A percentile compares a stretch with the other conserved stretches of the same genome.
phyloP scores from a whole-genome alignment of 495 filamentous ascomycete genomes.

The Pseudoneurospora amorphoporcata region DNA sequence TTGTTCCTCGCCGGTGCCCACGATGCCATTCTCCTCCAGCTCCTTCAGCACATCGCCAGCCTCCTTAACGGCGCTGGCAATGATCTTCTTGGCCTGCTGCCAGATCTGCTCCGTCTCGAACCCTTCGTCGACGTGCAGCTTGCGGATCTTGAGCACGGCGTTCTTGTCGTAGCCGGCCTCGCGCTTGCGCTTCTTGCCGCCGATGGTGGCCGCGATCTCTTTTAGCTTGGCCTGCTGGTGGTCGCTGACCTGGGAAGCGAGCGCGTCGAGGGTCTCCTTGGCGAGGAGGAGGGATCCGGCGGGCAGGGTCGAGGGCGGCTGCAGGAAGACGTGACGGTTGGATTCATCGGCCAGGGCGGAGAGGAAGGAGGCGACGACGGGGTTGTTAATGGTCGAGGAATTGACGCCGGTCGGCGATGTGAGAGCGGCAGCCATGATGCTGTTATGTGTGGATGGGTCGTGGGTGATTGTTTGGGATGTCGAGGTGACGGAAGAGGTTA shows the following conservation, averaged over 20 bases:
- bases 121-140: slow-evolving; percentile 66
- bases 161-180: slow-evolving; percentile 24
- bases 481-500: slow-evolving; percentile 43
- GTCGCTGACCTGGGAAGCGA: slow-evolving; percentile 58
- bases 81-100: slow-evolving; percentile 81
- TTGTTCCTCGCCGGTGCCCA: slow-evolving; percentile 14
- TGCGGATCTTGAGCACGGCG: slow-evolving; percentile 55
- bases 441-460: slow-evolving; percentile 28
- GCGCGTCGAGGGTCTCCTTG: slow-evolving; percentile 65
- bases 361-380: slow-evolving; percentile 37
- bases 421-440: slow-evolving; percentile 24
- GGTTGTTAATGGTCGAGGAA: slow-evolving; percentile 17
- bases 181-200: slow-evolving; percentile 57
- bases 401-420: slow-evolving; percentile 2
- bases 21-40: slow-evolving; percentile 29
- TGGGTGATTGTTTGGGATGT: slow-evolving; percentile 45
- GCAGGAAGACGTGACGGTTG: slow-evolving; percentile 56
- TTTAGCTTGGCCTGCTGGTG: slow-evolving; percentile 50
- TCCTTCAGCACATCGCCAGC: slow-evolving; percentile 39
- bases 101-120: slow-evolving; percentile 86
- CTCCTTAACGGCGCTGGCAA: slow-evolving; percentile 39
- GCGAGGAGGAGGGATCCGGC: slow-evolving; percentile 52
- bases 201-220: slow-evolving; percentile 9
- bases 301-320: slow-evolving; percentile 53
- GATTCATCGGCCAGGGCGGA: slow-evolving; percentile 30